Conservation (phyloP, 768 basidiomycete genomes). For the Austroboletus eburneus region DNA sequence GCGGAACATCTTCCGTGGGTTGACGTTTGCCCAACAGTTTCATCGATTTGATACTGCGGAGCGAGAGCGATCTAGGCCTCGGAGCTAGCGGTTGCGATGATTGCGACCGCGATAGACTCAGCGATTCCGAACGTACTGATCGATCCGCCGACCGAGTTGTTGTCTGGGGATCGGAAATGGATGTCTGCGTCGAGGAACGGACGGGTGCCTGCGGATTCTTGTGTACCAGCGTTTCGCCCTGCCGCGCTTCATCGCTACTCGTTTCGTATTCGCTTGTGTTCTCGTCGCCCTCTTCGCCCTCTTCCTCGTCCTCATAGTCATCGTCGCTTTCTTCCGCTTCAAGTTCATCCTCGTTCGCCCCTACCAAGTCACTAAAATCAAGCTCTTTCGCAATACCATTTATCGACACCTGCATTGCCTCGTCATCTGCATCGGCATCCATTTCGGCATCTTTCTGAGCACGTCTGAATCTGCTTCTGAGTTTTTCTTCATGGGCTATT, state of each 20-base stretch:
- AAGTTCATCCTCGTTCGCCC: conserved; percentile 75
- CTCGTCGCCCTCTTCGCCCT: conserved; percentile 36
- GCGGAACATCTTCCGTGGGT: conserved; percentile 36
- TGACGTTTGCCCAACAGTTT: conserved; percentile 20
- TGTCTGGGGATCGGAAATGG: conserved; percentile 2
- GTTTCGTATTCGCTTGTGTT: conserved; percentile 39
- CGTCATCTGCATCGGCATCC: conserved; percentile 67
- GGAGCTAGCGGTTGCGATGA: conserved; percentile 2
- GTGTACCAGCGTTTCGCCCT: conserved; percentile 3
- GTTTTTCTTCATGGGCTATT: conserved; percentile 85
- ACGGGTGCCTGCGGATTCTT: conserved; percentile 7
- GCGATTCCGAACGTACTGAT: background rate
- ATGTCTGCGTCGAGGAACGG: background rate
- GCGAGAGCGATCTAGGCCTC: conserved; percentile 38
- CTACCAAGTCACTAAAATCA: conserved; percentile 73
- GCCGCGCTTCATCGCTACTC: conserved; percentile 12
- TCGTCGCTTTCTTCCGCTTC: conserved; percentile 69
- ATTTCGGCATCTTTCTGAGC: conserved; percentile 39
- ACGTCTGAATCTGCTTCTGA: conserved; percentile 79
- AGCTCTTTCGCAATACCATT: conserved; percentile 79
- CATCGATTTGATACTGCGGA: conserved; percentile 47
- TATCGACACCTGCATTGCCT: conserved; percentile 76
- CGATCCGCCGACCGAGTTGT: conserved; percentile 1
- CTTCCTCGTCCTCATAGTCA: conserved; percentile 38
- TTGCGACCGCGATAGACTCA: conserved; percentile 3